Conservation (phyloP, 1,139 yeast genomes). For the Candida freyschussii region DNA sequence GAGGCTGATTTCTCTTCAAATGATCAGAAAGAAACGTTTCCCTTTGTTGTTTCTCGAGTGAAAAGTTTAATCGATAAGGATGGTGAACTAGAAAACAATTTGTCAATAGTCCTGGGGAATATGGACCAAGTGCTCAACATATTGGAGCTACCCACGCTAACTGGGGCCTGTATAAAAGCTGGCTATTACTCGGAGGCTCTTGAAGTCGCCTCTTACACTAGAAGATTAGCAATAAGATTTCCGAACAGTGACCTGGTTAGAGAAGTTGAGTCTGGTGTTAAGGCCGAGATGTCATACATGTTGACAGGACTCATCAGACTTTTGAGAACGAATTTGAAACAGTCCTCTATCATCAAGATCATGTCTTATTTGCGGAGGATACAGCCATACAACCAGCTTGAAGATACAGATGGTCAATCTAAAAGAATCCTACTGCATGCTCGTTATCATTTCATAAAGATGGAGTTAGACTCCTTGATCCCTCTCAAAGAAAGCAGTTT, state of each 20-base stretch:
- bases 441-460: conserved; percentile 53
- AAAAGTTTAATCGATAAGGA: conserved; percentile 17
- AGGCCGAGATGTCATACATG: conserved; percentile 59
- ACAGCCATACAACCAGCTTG: conserved; percentile 39
- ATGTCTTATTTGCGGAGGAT: conserved; percentile 70
- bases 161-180: conserved; percentile 75
- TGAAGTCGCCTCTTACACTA: conserved; percentile 68
- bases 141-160: conserved; percentile 76
- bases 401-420: conserved; percentile 30
- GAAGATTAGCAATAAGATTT: conserved; percentile 63
- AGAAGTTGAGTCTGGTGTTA: conserved; percentile 50
- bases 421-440: conserved; percentile 49
- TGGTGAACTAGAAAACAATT: conserved; percentile 22
- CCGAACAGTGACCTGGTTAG: conserved; percentile 55
- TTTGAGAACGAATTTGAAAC: conserved; percentile 71
- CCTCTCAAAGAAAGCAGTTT: conserved; percentile 46
- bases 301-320: conserved; percentile 61
- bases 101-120: conserved; percentile 49
- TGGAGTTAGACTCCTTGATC: conserved; percentile 51
- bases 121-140: conserved; percentile 73
- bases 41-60: conserved; percentile 27
- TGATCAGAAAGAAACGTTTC: conserved; percentile 29
- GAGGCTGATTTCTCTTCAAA: conserved; percentile 21
- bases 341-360: conserved; percentile 71
- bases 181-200: conserved; percentile 90